Base-by-base conservation (phyloP, 1,284 basidiomycete genomes). In the Bondarzewia mesenterica region DNA sequence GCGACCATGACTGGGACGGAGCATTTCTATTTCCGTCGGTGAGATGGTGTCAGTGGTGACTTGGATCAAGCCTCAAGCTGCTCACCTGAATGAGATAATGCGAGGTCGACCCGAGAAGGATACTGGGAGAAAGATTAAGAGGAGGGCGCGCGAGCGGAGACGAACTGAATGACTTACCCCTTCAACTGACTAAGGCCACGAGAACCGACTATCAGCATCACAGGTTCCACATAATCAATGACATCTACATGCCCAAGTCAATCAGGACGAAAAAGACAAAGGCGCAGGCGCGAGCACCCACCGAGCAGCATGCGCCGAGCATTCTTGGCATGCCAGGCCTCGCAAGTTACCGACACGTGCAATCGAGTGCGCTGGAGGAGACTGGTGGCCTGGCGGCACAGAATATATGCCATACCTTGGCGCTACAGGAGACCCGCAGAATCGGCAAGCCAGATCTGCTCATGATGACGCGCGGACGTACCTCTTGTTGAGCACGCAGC, bases 321-420 rank as follows among this genome's bases (percentile, higher is more conserved):
- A 61, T 96, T 95, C 73, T 94, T 96, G 21, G 92, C 90, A 59
- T 98, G 94, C 77, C 95, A 86, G 18, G 94, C 93, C 68, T 98
- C 93, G 64, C 94, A 97, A 1, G 82, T 77, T 38, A 98, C 82
- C 0, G 80, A 84, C 25, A 96, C 89, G 56, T 94, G 83, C 42
- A 98, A 71, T 50, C 77, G 77, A 0, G 95, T 98, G 25, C 95
- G 85, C 63, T 96, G 92, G 23, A 99, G 75, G 15, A 98, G 74
- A 14, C 85, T 78, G 0, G 89, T 94, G 2, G 88, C 91, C 68
- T 97, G 93, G 48, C 89, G 84, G 43, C 87, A 80, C 21, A 94
- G 83, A 41, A 93, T 85, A 49, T 93, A 89, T 1, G 92, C 85
- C 44, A 91, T 72, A 1, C 83, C 89, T 76, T 95, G 92, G 42